Base-by-base conservation (phyloP, 2,329 filamentous ascomycete species). In the Metarhizium robertsii region DNA sequence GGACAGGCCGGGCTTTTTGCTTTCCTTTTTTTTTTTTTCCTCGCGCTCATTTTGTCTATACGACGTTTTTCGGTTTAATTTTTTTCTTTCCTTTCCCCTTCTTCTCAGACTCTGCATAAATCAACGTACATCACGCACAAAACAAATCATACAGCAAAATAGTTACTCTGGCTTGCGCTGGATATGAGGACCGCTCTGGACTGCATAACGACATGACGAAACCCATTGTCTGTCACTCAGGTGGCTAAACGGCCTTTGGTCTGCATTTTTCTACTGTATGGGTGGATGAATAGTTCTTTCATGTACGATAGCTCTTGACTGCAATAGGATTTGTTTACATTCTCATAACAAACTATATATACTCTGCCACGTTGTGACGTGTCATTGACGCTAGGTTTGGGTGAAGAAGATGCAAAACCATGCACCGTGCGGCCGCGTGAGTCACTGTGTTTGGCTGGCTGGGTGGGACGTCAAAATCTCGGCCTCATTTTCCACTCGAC, bases 81-180 rank as follows among this genome's bases (percentile, higher is more conserved):
- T 53, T 53, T 43, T 40, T 58, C 52, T 48, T 48, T 46, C 42
- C 29, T 43, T 45, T 59, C 54, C 54, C 53, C 53, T 45, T 56
- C 55, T 51, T 40, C 52, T 50, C 14, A 29, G 45, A 29, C 30
- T 50, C 34, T 53, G 50, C 50, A 50, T 34, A 46, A 43, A 50
- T n/a, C 47, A 34, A 38, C 20, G 49, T 52, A n/a, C 48, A 47
- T 30, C 16, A 20, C 42, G 49, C 49, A 51, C 36, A 51, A 30
- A 55, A 50, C 48, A 43, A 51, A 25, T 36, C 38, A 51, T 47
- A 38, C 36, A 46, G 14, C 18, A 46, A 52, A 55, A 45, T 34
- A 45, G 29, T 45, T 42, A 34, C 10, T 29, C 14, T 20, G 18
- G 11, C 32, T 40, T 32, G 48, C 25, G 49, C 49, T 43, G 38